Base-by-base conservation (phyloP, 345 rosid genomes). In the Punica granatum region DNA sequence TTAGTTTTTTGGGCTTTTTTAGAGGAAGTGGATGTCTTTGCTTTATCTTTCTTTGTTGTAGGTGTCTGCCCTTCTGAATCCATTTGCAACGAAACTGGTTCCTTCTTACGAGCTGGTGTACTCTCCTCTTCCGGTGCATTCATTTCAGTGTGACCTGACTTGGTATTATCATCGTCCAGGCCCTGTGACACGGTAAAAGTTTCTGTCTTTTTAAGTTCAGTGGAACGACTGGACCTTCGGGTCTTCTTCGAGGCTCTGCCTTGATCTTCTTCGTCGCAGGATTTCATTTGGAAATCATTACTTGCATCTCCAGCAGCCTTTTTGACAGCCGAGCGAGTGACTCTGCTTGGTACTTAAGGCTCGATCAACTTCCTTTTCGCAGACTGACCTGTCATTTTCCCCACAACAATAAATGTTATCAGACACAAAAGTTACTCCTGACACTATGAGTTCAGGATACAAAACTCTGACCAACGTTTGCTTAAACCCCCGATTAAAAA, bases 291-390 rank as follows among this genome's bases (percentile, higher is more conserved):
- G 41, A 30, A 49, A 63, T 42, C 64, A 56, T 0, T 16, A 30
- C 32, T 33, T 44, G 44, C 15, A 37, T 61, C 51, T 62, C 49
- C 64, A 60, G 67, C 15, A 34, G 41, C 64, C 26, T 31, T 64
- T 53, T 28, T 64, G 41, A 37, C 49, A 42, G 67, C 69, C 10
- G 75, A 72, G 25, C 67, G 75, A 35, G 70, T 72, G 39, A 69
- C 53, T 69, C 77, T 69, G 66, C 53, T 42, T 36, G 60, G 30
- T 2, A 2, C 12, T 26, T 32, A 19, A 31, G 33, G 4, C 34
- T 36, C 70, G 6, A n/a, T 18, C 26, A 56, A 56, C 61, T 37
- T 49, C 15, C 33, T 34, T 63, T 49, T 37, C 19, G 26, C 62
- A 33, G 25, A 54, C 54, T 34, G 25, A 18, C 35, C 26, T 66